Percentiles rank a stretch among this genome's conserved stretches.
Evolutionary conservation across 2,329 filamentous ascomycete genomes (phyloP).

Genomic region (Uncinocarpus reesii): DNA sequence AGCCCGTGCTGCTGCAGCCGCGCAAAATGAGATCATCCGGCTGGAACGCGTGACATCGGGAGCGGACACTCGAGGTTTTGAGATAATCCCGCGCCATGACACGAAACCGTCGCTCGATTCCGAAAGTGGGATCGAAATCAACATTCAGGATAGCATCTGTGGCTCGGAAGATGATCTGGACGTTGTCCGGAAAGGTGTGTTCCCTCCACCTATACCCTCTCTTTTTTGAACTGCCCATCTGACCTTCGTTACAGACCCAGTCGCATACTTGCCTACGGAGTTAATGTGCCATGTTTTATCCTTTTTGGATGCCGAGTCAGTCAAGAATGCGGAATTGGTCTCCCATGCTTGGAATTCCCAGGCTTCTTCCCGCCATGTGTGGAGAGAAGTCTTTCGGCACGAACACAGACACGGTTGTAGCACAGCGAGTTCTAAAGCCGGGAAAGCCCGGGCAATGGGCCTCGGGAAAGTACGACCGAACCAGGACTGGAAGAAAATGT

Average conservation of each 20-base stretch:
- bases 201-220: not conserved
- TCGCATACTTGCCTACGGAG: slow-evolving; percentile 48
- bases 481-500: slow-evolving; percentile 80
- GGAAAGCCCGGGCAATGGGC: slow-evolving; percentile 29
- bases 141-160: slow-evolving; percentile 32
- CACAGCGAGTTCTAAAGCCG: slow-evolving; percentile 13
- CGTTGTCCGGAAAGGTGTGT: slow-evolving; percentile 31
- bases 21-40: slow-evolving; percentile 39
- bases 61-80: slow-evolving; percentile 25
- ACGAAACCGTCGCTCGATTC: slow-evolving; percentile 32
- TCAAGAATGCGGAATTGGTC: slow-evolving; percentile 47
- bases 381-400: slow-evolving; percentile 51
- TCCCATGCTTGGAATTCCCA: slow-evolving; percentile 48
- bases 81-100: slow-evolving; percentile 16
- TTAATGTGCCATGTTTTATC: slow-evolving; percentile 50
- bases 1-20: slow-evolving; percentile 40
- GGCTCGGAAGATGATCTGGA: slow-evolving; percentile 26
- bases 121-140: slow-evolving; percentile 42
- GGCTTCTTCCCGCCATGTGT: slow-evolving; percentile 49
- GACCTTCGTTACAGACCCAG: slow-evolving; percentile 39
- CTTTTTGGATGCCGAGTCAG: slow-evolving; percentile 48
- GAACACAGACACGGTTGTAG: slow-evolving; percentile 42
- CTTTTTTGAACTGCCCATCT: slow-evolving; percentile 11
- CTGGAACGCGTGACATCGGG: slow-evolving; percentile 20
- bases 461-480: slow-evolving; percentile 46